phyloP scores from a whole-genome alignment of 108 stramenopile genomes.

The Nitzschia inconspicua region DNA sequence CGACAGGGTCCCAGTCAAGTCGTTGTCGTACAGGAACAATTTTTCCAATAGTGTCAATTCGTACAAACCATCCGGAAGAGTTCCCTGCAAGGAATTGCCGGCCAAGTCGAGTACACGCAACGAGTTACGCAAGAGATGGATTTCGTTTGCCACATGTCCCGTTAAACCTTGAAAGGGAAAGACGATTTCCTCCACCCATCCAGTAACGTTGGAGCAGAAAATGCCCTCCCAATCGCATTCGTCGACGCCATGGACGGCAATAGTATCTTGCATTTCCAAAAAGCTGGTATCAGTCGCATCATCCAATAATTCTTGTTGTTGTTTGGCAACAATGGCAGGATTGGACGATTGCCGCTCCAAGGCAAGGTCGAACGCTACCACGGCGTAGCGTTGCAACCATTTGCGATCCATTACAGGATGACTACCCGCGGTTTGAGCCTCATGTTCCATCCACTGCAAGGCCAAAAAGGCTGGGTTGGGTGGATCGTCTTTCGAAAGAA shows the following conservation, averaged over 20 bases:
- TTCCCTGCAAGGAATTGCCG: slow-evolving; percentile 9
- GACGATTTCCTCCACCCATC: slow-evolving; percentile 19
- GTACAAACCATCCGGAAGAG: slow-evolving; percentile 20
- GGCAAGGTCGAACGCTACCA: slow-evolving; percentile 6
- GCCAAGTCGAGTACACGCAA: slow-evolving; percentile 13
- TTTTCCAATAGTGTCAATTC: slow-evolving; percentile 11
- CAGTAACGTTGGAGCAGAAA: slow-evolving; percentile 39
- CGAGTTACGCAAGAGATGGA: slow-evolving; percentile 15
- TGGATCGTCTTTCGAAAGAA: background rate
- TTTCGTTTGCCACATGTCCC: slow-evolving; percentile 35
- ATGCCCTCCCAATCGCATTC: slow-evolving; percentile 58
- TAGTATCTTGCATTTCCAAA: background rate
- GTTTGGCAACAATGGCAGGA: too few species aligned
- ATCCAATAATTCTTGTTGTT: background rate
- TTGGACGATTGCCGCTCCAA: background rate
- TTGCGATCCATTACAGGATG: background rate
- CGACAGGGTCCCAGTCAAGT: background rate
- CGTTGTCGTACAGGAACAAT: slow-evolving; percentile 21
- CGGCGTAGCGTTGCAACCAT: slow-evolving; percentile 9
- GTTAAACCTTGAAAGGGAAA: slow-evolving; percentile 34
- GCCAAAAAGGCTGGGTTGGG: background rate
- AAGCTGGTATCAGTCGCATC: background rate
- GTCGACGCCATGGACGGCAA: background rate
- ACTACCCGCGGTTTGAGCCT: background rate
- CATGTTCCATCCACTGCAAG: background rate